These are phyloP conservation scores for Sclerotinia borealis DNA, from an alignment of 2,329 filamentous ascomycete genomes.

Conservation along the genomic window DNA sequence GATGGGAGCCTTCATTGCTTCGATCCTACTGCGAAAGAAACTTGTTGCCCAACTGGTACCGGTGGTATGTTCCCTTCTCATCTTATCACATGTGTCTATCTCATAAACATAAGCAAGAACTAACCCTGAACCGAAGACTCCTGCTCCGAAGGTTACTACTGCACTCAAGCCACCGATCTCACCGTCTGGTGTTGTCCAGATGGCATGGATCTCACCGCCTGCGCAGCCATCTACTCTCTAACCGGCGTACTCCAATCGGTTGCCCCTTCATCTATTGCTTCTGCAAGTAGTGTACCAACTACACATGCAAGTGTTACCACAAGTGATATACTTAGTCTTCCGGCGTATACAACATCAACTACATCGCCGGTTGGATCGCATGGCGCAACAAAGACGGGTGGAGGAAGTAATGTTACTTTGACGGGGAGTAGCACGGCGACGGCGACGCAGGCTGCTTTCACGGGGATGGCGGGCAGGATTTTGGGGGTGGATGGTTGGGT, in stretches of 20 bases:
- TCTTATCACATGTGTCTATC: not conserved
- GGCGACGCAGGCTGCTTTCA: not conserved
- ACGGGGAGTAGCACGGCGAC: not conserved
- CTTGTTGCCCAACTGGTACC: slow-evolving; percentile 8
- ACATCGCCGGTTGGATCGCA: not conserved
- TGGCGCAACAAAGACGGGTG: not conserved
- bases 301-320: not conserved
- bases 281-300: not conserved
- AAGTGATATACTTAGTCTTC: not conserved
- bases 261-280: not conserved
- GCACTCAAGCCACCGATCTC: slow-evolving; percentile 45
- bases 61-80: slow-evolving; percentile 1
- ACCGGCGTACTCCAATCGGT: slow-evolving; percentile 39
- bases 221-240: slow-evolving; percentile 45
- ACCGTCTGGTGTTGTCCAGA: slow-evolving; percentile 55
- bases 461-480: not conserved
- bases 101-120: not conserved
- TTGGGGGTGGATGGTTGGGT: not conserved
- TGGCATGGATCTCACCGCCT: slow-evolving; percentile 45
- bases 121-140: slow-evolving; percentile 6
- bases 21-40: not conserved
- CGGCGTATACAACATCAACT: not conserved
- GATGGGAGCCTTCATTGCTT: slow-evolving; percentile 9
- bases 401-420: not conserved
- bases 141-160: slow-evolving; percentile 44